Evolutionary conservation across 2,329 filamentous ascomycete genomes (phyloP), one percentile per base, ranked within the genome.

Genomic region (Lasiodiplodia hormozganensis): DNA sequence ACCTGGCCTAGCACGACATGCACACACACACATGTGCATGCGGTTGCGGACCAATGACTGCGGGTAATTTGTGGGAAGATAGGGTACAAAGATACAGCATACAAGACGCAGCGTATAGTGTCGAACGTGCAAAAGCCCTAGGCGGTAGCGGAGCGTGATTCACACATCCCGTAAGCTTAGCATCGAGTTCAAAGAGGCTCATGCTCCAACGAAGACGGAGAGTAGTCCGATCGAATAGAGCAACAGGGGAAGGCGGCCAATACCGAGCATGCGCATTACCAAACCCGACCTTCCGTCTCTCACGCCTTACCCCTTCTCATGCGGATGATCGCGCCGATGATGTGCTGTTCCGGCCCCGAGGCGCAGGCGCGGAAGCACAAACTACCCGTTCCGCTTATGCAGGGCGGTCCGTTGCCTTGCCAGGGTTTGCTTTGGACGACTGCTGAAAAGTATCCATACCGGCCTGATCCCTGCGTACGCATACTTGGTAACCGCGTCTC

Each of bases 281-380:
- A 14, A 14, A 25, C 60, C 60, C 60, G 60, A 40, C 25, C 47
- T 25, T 64, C 60, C 60, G 43, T 43, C 36, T n/a, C 25, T 47
- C 47, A 34, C 34, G 54, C 54, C 21, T 52, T 52, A 34, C 12
- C 31, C 47, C 14, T 47, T 47, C 12, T 53, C n/a, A 64, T 52
- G 60, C 60, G 51, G 43, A 64, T 64, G 60, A 64, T 64, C 60
- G 60, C 60, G n/a, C 60, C 60, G 60, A 64, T 64, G 60, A 53
- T 64, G 40, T 62, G 58, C 43, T 62, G 10, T 28, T 16, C 40
- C 57, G 53, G 28, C 58, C 38, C 60, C 60, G 31, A 53, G 47
- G 31, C 60, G 47, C 47, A 64, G 47, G 60, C 60, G 60, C 60
- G 60, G 60, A 64, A 64, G 60, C 60, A 64, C 43, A 64, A n/a